Evolutionary conservation across 1,139 yeast genomes (phyloP).

Genomic region (Kodamaea arcana): DNA sequence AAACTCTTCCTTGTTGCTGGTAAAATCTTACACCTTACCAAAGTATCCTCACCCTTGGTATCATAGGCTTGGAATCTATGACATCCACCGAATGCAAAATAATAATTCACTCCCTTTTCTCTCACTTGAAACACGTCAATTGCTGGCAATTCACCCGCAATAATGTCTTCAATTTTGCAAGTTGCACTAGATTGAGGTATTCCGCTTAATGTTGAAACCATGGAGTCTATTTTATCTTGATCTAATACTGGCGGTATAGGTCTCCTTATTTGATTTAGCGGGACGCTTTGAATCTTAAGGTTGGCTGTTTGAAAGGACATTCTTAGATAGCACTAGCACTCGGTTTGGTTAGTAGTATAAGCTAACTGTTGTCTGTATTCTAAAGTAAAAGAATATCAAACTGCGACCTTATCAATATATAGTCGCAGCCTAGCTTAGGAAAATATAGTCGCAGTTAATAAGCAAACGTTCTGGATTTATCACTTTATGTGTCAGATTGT

Average conservation of each 20-base stretch:
- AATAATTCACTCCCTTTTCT: slow-evolving; percentile 56
- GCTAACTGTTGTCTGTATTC: too few relatives aligned
- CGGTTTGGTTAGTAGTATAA: too few relatives aligned
- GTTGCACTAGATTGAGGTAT: slow-evolving; percentile 61
- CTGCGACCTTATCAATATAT: too few relatives aligned
- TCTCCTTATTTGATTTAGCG: slow-evolving; percentile 61
- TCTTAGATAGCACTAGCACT: too few relatives aligned
- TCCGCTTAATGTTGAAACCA: slow-evolving; percentile 72
- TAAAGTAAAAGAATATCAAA: too few relatives aligned
- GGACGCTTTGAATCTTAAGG: slow-evolving; percentile 53
- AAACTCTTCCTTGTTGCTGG: slow-evolving; percentile 67
- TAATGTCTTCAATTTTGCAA: slow-evolving; percentile 51
- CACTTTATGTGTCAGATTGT: too few relatives aligned
- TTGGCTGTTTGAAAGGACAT: slow-evolving; percentile 39
- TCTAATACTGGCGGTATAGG: slow-evolving; percentile 86
- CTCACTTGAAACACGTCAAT: slow-evolving; percentile 69
- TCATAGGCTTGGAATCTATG: slow-evolving; percentile 81
- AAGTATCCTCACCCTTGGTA: slow-evolving; percentile 31
- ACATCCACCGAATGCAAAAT: slow-evolving; percentile 84
- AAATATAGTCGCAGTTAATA: too few relatives aligned
- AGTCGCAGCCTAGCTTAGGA: too few relatives aligned
- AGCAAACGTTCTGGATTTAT: too few relatives aligned
- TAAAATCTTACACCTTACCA: slow-evolving; percentile 60
- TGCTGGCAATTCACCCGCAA: slow-evolving; percentile 68
- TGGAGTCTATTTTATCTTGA: slow-evolving; percentile 64